A percentile compares a stretch with the other conserved stretches of the same genome.
Conservation (phyloP, 345 rosid species). For the Iberis pinnata region DNA sequence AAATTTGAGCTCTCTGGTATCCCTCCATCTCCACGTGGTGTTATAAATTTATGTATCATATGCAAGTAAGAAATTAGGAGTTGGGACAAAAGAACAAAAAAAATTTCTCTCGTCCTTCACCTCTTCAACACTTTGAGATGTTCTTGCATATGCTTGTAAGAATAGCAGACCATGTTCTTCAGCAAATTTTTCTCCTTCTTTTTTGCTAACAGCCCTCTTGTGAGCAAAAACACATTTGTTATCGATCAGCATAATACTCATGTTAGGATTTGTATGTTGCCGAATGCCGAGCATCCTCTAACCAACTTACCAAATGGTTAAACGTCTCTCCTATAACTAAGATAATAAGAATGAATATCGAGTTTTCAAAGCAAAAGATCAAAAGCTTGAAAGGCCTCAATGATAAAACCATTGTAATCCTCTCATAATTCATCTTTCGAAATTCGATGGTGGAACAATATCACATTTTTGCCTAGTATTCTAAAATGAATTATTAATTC, state of each 20-base stretch:
- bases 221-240: slow-evolving; percentile 89
- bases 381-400: background rate
- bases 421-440: too few species aligned
- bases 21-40: too few species aligned
- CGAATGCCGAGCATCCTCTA: slow-evolving; percentile 96
- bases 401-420: background rate
- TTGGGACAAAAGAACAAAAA: too few species aligned
- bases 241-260: slow-evolving; percentile 85
- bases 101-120: slow-evolving; percentile 41
- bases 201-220: slow-evolving; percentile 87
- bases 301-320: slow-evolving; percentile 95
- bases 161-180: slow-evolving; percentile 84
- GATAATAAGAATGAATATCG: background rate
- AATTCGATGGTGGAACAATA: background rate
- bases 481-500: background rate
- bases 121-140: slow-evolving; percentile 97
- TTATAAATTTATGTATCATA: too few species aligned
- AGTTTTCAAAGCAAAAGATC: background rate
- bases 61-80: too few species aligned
- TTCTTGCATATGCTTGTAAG: slow-evolving; percentile 95
- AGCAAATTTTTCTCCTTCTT: slow-evolving; percentile 98
- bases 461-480: background rate
- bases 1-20: too few species aligned
- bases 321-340: slow-evolving; percentile 75
- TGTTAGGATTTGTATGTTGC: slow-evolving; percentile 97